Percentiles rank a stretch among this genome's conserved stretches.
Evolutionary conservation across 306 rosid species (phyloP).

Genomic region (Sechiopsis laciniata): DNA sequence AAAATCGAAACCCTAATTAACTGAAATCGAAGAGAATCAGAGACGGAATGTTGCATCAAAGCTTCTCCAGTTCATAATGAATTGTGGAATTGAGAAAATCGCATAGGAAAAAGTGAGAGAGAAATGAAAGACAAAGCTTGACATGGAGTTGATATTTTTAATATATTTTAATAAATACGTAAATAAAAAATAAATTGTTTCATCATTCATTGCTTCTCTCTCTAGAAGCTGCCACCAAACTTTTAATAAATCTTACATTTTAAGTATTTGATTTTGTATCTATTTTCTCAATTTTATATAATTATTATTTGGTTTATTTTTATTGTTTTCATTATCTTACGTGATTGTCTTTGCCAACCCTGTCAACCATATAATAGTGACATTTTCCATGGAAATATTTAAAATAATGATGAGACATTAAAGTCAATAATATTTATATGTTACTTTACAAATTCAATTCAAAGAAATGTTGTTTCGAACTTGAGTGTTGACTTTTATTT

Average conservation of each 20-base stretch:
- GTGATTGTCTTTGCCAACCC: neutral
- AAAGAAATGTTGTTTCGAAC: neutral
- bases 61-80: constrained; percentile 35
- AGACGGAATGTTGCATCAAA: constrained; percentile 39
- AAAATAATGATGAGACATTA: neutral
- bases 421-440: neutral
- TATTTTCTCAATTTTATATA: neutral
- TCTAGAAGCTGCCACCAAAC: constrained; percentile 9
- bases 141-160: constrained; percentile 41
- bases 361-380: neutral
- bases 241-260: constrained; percentile 4
- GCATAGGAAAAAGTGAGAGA: constrained; percentile 33
- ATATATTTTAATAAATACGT: constrained; percentile 14
- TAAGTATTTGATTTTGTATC: neutral
- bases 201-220: neutral
- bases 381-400: neutral
- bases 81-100: constrained; percentile 53
- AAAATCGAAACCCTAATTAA: constrained; percentile 31
- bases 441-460: neutral
- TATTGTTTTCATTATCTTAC: neutral
- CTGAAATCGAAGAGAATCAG: constrained; percentile 32
- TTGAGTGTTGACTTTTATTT: neutral
- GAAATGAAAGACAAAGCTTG: constrained; percentile 28
- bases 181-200: constrained; percentile 16
- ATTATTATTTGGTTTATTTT: neutral